Evolutionary conservation across 2,329 filamentous ascomycete species (phyloP), one percentile per base, ranked within the genome.

Genomic region (Cladophialophora immunda): DNA sequence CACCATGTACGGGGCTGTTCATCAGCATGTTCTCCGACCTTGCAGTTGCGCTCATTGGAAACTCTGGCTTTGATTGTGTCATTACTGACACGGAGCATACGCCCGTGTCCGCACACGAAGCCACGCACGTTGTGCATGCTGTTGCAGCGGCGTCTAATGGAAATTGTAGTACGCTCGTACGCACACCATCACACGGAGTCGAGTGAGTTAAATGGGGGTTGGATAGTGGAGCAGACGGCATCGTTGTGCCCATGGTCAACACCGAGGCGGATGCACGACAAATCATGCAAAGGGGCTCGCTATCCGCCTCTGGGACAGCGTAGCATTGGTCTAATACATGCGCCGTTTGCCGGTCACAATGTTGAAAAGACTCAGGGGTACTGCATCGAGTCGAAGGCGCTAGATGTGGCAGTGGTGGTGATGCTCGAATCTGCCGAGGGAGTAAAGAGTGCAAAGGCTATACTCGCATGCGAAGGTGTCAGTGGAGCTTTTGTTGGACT

Each of bases 131-230:
- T 50, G 83, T 86, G 4, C 82, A 81, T 54, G 79, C 80, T 13
- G 78, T 81, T 2, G 52, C 57, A 9, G 47, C 56, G 68, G 78
- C 78, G 2, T 75, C 75, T 25, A 76, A 75, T 36, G 80, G 79
- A 17, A 77, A 77, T 34, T 81, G 79, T 67, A 56, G 34, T 19
- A 79, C 79, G 1, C 76, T 82, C 62, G 79, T 82, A 15, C 75
- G 78, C 62, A 82, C 87, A 38, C 81, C 84, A 17, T 84, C 84
- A 29, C 85, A 86, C 60, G 84, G 87, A 75, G 79, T 82, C 60
- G 87, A 85, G 84, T 86, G 87, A 85, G 84, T 88, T 66, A 88
- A 88, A 74, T 79, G 86, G 58, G 86, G 86, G 7, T 79, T 89
- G 47, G 86, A 89, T 71, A 78, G 84, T 54, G 86, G 86, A 41